Conservation (phyloP, 2,329 filamentous ascomycete genomes). For the Sporothrix phasma region DNA sequence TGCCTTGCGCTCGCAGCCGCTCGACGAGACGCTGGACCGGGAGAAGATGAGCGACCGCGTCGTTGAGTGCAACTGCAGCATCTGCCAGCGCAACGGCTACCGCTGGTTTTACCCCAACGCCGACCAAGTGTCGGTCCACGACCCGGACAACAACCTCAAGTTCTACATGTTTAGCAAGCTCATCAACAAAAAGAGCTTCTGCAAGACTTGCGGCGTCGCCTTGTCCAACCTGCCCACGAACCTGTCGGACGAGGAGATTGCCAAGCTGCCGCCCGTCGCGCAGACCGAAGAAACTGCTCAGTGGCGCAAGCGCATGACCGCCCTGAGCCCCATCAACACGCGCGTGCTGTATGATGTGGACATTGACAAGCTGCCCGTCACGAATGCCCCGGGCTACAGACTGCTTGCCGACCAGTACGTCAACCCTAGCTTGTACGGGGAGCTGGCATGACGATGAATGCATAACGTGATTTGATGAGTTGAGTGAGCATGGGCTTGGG, state of each 20-base stretch:
- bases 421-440: constrained; percentile 28
- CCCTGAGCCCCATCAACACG: constrained; percentile 29
- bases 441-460: background rate
- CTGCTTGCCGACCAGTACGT: constrained; percentile 28
- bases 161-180: constrained; percentile 30
- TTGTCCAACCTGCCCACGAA: constrained; percentile 27
- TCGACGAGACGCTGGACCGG: constrained; percentile 27
- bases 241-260: constrained; percentile 29
- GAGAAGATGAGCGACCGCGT: constrained; percentile 19
- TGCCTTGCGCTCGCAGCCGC: constrained; percentile 31
- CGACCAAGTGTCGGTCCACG: constrained; percentile 32
- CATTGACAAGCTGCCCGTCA: constrained; percentile 21
- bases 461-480: background rate
- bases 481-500: background rate
- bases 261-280: constrained; percentile 24
- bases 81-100: constrained; percentile 35
- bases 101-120: constrained; percentile 36
- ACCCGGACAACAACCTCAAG: constrained; percentile 32
- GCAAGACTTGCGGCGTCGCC: constrained; percentile 38
- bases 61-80: constrained; percentile 42
- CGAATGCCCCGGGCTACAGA: constrained; percentile 24
- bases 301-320: constrained; percentile 17
- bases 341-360: constrained; percentile 32
- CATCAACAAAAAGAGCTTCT: constrained; percentile 35
- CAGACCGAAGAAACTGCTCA: background rate